Conservation (phyloP, 768 basidiomycete species). For the Hygrophoropsis aurantiaca region DNA sequence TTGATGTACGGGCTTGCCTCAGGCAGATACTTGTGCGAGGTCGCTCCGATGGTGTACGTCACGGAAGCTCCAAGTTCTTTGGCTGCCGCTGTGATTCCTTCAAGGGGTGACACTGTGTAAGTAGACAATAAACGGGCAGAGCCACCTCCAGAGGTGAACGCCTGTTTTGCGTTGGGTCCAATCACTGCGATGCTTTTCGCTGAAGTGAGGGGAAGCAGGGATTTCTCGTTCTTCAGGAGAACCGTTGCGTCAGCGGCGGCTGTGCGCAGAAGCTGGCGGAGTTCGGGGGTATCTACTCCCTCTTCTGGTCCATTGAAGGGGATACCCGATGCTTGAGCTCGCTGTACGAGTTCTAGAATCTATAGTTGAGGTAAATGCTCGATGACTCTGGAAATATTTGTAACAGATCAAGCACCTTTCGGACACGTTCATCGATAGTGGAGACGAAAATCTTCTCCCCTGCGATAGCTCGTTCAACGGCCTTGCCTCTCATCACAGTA, state of each 20-base stretch:
- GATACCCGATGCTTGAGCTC: slow-evolving; percentile 50
- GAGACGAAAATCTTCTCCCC: slow-evolving; percentile 42
- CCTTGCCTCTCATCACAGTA: slow-evolving; percentile 46
- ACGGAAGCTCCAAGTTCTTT: slow-evolving; percentile 46
- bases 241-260: slow-evolving; percentile 57
- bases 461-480: slow-evolving; percentile 38
- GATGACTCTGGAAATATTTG: slow-evolving; percentile 1
- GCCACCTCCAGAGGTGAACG: slow-evolving; percentile 58
- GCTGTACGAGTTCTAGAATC: slow-evolving; percentile 49
- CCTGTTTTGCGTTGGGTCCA: slow-evolving; percentile 58
- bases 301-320: slow-evolving; percentile 54
- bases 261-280: slow-evolving; percentile 46
- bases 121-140: slow-evolving; percentile 52
- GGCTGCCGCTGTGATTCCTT: slow-evolving; percentile 49
- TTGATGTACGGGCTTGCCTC: slow-evolving; percentile 47
- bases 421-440: slow-evolving; percentile 38
- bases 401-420: slow-evolving; percentile 24
- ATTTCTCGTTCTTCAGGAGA: slow-evolving; percentile 57
- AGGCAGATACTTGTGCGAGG: slow-evolving; percentile 49
- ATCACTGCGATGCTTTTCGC: slow-evolving; percentile 55
- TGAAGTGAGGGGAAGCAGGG: slow-evolving; percentile 48
- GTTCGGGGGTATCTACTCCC: slow-evolving; percentile 44
- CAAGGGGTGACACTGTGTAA: slow-evolving; percentile 56
- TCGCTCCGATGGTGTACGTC: slow-evolving; percentile 43
- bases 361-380: slow-evolving; percentile 14